phyloP scores from a whole-genome alignment of 2,329 filamentous ascomycete genomes.

The Colletotrichum incanum region DNA sequence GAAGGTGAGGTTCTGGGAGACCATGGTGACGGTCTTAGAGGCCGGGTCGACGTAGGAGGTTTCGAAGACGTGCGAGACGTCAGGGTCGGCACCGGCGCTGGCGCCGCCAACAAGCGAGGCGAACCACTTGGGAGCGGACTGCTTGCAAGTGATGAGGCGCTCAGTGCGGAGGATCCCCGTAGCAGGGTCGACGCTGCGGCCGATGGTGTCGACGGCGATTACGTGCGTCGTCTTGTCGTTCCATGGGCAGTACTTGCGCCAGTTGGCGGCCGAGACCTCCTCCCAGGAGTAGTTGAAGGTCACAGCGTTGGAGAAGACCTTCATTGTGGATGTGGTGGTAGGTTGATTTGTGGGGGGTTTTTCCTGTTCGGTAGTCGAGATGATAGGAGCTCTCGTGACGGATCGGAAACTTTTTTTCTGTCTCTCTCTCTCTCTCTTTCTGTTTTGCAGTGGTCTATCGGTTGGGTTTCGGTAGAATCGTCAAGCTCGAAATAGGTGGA shows the following conservation, averaged over 20 bases:
- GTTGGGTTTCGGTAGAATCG: slow-evolving; percentile 11
- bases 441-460: slow-evolving; percentile 9
- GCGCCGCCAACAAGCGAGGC: slow-evolving; percentile 81
- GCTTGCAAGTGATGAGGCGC: slow-evolving; percentile 74
- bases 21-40: slow-evolving; percentile 93
- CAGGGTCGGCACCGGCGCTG: slow-evolving; percentile 64
- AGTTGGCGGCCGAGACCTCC: slow-evolving; percentile 97
- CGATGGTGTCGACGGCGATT: slow-evolving; percentile 93
- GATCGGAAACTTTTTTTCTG: background rate
- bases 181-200: slow-evolving; percentile 71
- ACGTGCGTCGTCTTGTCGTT: slow-evolving; percentile 99
- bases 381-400: slow-evolving; percentile 8
- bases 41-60: slow-evolving; percentile 92
- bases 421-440: background rate
- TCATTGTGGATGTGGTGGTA: slow-evolving; percentile 73
- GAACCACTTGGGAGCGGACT: slow-evolving; percentile 83
- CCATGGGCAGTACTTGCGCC: slow-evolving; percentile 99
- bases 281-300: slow-evolving; percentile 99
- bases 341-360: background rate
- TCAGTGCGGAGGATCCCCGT: slow-evolving; percentile 75
- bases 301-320: slow-evolving; percentile 92
- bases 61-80: slow-evolving; percentile 93
- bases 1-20: slow-evolving; percentile 94
- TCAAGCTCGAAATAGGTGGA: background rate
- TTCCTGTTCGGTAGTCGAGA: background rate